Evolutionary conservation across 345 rosid genomes (phyloP).

Genomic region (Linum trigynum): DNA sequence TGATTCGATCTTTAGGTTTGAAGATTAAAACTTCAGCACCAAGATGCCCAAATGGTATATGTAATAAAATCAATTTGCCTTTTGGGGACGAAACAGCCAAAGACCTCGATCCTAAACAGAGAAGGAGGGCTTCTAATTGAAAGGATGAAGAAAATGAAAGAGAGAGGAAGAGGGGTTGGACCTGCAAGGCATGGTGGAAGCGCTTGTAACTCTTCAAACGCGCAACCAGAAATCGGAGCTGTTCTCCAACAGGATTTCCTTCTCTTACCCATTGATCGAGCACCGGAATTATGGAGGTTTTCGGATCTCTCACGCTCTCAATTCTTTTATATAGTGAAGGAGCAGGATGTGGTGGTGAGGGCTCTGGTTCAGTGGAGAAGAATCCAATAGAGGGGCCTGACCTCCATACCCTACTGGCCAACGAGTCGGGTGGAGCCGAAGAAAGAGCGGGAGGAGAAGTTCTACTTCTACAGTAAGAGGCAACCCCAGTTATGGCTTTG

Average conservation of each 20-base stretch:
- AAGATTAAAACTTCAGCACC: too few species aligned
- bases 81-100: too few species aligned
- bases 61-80: too few species aligned
- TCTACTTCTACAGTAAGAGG: not conserved
- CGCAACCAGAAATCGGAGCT: constrained; percentile 9
- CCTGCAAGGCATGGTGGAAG: constrained; percentile 24
- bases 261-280: constrained; percentile 25
- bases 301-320: constrained; percentile 8
- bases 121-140: too few species aligned
- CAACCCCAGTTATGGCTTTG: not conserved
- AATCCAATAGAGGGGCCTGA: not conserved
- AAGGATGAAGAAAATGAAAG: too few species aligned
- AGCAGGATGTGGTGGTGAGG: not conserved
- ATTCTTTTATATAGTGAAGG: constrained; percentile 2
- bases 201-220: constrained; percentile 8
- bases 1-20: too few species aligned
- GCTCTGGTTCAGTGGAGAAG: constrained; percentile 4
- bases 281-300: constrained; percentile 12
- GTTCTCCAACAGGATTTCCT: constrained; percentile 1
- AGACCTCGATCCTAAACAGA: too few species aligned
- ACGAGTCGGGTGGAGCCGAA: constrained; percentile 1
- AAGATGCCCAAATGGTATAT: too few species aligned
- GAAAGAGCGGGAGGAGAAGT: not conserved
- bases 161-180: too few species aligned
- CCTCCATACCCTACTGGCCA: constrained; percentile 3